Base-by-base conservation (phyloP, 257 asterid species). In the Solanum pennellii region DNA sequence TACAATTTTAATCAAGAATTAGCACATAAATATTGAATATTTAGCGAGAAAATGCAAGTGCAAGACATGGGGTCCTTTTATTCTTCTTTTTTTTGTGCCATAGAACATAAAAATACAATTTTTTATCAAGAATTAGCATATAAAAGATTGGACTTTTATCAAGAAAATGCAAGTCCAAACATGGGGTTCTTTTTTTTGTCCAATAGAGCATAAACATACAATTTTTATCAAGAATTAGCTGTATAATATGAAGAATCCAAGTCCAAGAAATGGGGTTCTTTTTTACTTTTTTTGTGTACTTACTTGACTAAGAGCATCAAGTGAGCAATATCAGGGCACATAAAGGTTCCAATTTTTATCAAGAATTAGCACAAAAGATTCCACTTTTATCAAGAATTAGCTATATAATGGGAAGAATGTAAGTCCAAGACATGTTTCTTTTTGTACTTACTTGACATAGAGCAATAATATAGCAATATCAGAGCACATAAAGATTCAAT, bases 291-390 rank as follows among this genome's bases (percentile, higher is more conserved):
- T 9, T 62, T n/a, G 60, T 52, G 23, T 14, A 29, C 74, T 92
- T 69, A 16, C 92, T 92, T 88, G 42, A 94, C 98, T 88, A 88
- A 93, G 92, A 95, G 96, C 90, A 93, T 94, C 87, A 95, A 87
- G 84, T 90, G 92, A 49, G 97, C 96, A 73, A 97, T 94, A 88
- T 97, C 99, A 29, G 93, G 91, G 79, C 99, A 69, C 23, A 29
- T 29, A 69, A 69, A 69, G 6, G 11, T 8, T 72, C 62, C 62
- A 52, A 52, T 52, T 52, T 52, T 52, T 52, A 16, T 15, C 3
- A 52, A 52, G 9, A 52, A 52, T 52, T 52, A 52, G 60, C 62
- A 52, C 29, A 49, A 5, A 87, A 85, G 29, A 27, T 27, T 27
- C 29, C 29, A 27, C 29, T 27, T 27, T 27, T 27, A 1, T 27